Evolutionary conservation across 2,329 filamentous ascomycete genomes (phyloP).

Genomic region (Daldinia sp.): DNA sequence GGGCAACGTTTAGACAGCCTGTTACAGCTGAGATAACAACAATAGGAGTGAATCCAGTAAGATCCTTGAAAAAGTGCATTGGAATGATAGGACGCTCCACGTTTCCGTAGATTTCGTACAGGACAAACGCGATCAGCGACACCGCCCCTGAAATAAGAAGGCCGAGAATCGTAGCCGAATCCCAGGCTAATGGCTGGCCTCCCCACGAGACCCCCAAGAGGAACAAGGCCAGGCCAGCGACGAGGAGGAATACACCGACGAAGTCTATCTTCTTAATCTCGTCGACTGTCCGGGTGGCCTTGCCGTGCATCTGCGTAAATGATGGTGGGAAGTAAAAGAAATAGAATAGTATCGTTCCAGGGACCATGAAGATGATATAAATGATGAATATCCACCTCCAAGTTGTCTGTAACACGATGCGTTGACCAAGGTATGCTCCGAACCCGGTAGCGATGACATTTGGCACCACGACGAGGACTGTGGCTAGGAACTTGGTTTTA

Average conservation of each 20-base stretch:
- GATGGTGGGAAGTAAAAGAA: constrained; percentile 38
- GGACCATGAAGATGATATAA: constrained; percentile 36
- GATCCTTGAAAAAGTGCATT: constrained; percentile 47
- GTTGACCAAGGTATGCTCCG: constrained; percentile 32
- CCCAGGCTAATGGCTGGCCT: constrained; percentile 28
- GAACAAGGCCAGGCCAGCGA: constrained; percentile 41
- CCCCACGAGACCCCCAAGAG: constrained; percentile 46
- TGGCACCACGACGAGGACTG: constrained; percentile 31
- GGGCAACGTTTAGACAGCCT: constrained; percentile 41
- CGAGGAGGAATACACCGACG: constrained; percentile 41
- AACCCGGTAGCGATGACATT: constrained; percentile 37
- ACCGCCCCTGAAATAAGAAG: constrained; percentile 41
- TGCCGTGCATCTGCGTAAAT: constrained; percentile 37
- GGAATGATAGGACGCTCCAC: constrained; percentile 39
- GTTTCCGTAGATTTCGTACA: constrained; percentile 38
- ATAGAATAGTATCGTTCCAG: constrained; percentile 26
- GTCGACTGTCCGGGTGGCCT: constrained; percentile 9
- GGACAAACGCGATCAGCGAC: constrained; percentile 37
- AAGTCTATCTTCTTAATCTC: constrained; percentile 40
- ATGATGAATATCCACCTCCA: constrained; percentile 41
- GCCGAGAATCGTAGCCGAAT: constrained; percentile 39
- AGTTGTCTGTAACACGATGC: constrained; percentile 23
- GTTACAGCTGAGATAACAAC: constrained; percentile 43
- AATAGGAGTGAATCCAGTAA: constrained; percentile 44
- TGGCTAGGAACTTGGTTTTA: constrained; percentile 35